phyloP scores from a whole-genome alignment of 2,329 filamentous ascomycete species.

The Neoarthrinium moseri region DNA sequence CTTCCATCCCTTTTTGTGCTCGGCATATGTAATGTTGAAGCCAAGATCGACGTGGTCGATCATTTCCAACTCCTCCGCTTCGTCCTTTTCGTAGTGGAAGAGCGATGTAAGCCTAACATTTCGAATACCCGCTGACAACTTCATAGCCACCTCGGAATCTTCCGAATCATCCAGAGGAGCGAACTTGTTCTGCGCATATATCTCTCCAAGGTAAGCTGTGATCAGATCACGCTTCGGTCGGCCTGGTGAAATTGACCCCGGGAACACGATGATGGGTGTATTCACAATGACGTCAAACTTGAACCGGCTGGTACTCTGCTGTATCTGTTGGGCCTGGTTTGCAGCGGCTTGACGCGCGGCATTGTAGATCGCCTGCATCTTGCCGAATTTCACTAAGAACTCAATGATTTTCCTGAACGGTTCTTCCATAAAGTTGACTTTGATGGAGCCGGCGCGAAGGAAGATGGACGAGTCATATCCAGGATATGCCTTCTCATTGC shows the following conservation, averaged over 20 bases:
- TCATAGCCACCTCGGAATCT: constrained; percentile 76
- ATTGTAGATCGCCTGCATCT: constrained; percentile 99
- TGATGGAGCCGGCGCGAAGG: constrained; percentile 89
- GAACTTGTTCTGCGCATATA: constrained; percentile 95
- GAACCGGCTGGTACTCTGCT: constrained; percentile 85
- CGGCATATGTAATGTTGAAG: constrained; percentile 88
- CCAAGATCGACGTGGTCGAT: constrained; percentile 95
- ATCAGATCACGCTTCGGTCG: constrained; percentile 74
- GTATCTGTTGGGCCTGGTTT: constrained; percentile 88
- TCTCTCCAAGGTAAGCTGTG: constrained; percentile 93
- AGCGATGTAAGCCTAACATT: constrained; percentile 90
- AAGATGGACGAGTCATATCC: constrained; percentile 93
- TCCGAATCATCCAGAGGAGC: constrained; percentile 77
- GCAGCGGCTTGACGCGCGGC: constrained; percentile 92
- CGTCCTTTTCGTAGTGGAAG: constrained; percentile 73
- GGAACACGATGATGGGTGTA: constrained; percentile 95
- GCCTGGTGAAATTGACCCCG: constrained; percentile 70
- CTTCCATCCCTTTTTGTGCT: constrained; percentile 74
- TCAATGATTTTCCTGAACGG: constrained; percentile 98
- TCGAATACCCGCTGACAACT: constrained; percentile 84
- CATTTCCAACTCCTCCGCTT: constrained; percentile 86
- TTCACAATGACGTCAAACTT: constrained; percentile 93
- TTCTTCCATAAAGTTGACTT: constrained; percentile 95
- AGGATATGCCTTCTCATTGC: constrained; percentile 71
- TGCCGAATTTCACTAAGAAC: constrained; percentile 97